Evolutionary conservation across 805 yeast species (phyloP), one percentile per base, ranked within the genome.

Genomic region (Candida methanosorbosa): DNA sequence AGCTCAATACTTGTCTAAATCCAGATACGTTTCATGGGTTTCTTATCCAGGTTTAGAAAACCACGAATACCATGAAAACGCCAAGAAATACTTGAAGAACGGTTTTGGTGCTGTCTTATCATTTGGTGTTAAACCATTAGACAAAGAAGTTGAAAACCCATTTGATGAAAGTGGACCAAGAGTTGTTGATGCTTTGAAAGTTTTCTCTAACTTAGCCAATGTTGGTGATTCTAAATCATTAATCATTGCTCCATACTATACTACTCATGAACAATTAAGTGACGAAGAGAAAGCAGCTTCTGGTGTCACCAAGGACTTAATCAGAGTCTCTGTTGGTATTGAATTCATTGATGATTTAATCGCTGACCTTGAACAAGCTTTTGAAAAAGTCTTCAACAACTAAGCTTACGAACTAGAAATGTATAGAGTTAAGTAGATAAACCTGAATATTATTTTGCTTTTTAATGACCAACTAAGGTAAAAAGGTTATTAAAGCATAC

Each of bases 181-280:
- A 48, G 85, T 87, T 40, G 95, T 85, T 40, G 95, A 88, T 60
- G 65, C 63, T 48, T 74, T 92, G 60, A 75, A 85, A 61, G 63
- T 92, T 38, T 94, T 95, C 37, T 81, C 95, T 22, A 84, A 87
- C 66, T 75, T 92, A 56, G 97, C 98, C 33, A 90, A 90, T 52
- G 97, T 90, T 39, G 98, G 98, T 56, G 98, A 90, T 54, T 79
- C 90, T 33, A 92, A 90, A 68, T 85, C 97, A 30, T 72, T 90
- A 56, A 94, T 90, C 38, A 90, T 90, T 59, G 88, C 96, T 36
- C 98, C 98, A 45, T 88, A 81, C 71, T 86, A 74, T 63, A 92
- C 97, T 27, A 90, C 97, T 18, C 98, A 90, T 63, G 88, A 86
- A 58, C 97, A 92, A 66, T 72, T 90, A 53, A 60, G 66, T 28